A percentile compares a stretch with the other conserved stretches of the same genome.
Evolutionary conservation across 441 rosid genomes (phyloP).

Genomic region (Gossypium trilobum): DNA sequence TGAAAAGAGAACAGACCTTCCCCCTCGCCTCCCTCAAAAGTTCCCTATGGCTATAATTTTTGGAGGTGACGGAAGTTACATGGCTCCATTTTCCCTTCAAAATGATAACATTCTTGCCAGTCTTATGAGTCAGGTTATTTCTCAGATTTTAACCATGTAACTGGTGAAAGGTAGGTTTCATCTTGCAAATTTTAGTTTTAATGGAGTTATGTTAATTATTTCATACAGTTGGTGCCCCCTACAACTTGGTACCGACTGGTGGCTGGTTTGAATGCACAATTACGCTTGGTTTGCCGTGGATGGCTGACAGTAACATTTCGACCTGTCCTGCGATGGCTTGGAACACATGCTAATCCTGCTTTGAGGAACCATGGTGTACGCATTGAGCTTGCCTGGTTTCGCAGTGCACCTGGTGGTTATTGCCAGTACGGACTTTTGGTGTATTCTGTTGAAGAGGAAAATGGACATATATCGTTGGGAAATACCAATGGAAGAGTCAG

Average conservation of each 20-base stretch:
- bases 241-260: conserved; percentile 91
- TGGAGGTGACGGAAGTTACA: conserved; percentile 98
- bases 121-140: conserved; percentile 83
- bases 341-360: conserved; percentile 89
- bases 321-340: conserved; percentile 75
- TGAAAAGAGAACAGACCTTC: conserved; percentile 91
- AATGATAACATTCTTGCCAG: conserved; percentile 85
- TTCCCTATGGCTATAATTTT: conserved; percentile 74
- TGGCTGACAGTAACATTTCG: conserved; percentile 60
- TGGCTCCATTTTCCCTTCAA: conserved; percentile 94
- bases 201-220: conserved; percentile 14
- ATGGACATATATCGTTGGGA: conserved; percentile 31
- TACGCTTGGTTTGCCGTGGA: conserved; percentile 86
- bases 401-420: conserved; percentile 69
- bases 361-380: conserved; percentile 54
- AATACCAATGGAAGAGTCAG: conserved; percentile 28
- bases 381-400: conserved; percentile 88
- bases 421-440: conserved; percentile 82
- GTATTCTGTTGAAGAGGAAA: conserved; percentile 50
- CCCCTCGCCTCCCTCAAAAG: conserved; percentile 70
- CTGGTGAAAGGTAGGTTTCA: conserved; percentile 5
- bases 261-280: conserved; percentile 94
- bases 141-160: neutral
- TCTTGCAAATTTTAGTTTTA: conserved; percentile 18
- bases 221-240: conserved; percentile 67